Conservation (phyloP, 2,329 filamentous ascomycete genomes). For the Microcyclosporella mali region DNA sequence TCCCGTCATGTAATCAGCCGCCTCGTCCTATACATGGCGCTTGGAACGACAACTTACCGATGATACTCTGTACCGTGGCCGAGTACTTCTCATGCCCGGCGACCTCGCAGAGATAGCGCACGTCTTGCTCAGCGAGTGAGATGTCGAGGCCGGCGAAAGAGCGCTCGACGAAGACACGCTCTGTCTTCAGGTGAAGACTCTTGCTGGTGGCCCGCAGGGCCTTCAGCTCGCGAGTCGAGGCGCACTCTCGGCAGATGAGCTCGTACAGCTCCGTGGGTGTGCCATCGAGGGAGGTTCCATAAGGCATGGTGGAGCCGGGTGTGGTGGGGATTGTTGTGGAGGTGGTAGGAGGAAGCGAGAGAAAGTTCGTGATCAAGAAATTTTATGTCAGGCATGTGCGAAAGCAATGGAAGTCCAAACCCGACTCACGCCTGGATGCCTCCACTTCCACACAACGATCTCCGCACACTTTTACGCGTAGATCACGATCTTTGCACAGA, state of each 20-base stretch:
- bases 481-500: too few species aligned
- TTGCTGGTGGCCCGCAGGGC: constrained; percentile 1
- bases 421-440: too few species aligned
- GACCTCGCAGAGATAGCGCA: constrained; percentile 1
- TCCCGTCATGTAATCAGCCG: neutral
- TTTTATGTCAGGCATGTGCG: too few species aligned
- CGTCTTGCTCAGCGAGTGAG: neutral
- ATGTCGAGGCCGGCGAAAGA: constrained; percentile 3
- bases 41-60: neutral
- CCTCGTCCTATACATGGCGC: neutral
- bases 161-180: constrained; percentile 1
- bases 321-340: too few species aligned
- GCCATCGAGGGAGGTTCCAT: too few species aligned
- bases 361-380: too few species aligned
- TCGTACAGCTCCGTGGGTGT: constrained; percentile 1
- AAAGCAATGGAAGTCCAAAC: too few species aligned
- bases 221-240: neutral
- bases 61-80: constrained; percentile 1
- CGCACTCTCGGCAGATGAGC: constrained; percentile 1
- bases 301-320: too few species aligned
- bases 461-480: too few species aligned
- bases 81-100: neutral
- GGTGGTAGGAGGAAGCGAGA: too few species aligned
- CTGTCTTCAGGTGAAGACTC: neutral
- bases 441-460: too few species aligned